A percentile compares a stretch with the other conserved stretches of the same genome.
These are phyloP conservation scores for Scutellaria baicalensis DNA, from an alignment of 257 asterid species.

Conservation along the genomic window DNA sequence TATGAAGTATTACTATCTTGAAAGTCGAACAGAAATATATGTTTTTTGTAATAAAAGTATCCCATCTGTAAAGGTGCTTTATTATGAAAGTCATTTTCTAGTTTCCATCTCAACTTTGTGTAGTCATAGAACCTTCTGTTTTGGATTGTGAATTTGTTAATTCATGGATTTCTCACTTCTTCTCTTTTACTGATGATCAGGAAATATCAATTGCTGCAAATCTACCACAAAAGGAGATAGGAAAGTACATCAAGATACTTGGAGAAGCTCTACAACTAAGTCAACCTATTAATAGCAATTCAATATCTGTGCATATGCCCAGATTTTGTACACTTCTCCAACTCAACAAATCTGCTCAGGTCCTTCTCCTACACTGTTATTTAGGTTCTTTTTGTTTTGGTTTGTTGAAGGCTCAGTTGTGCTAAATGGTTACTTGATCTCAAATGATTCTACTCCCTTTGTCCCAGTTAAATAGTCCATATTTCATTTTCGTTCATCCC, in stretches of 20 bases:
- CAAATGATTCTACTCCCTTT: not conserved
- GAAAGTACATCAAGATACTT: constrained; percentile 94
- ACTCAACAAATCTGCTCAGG: constrained; percentile 99
- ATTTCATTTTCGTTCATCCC: too few relatives aligned
- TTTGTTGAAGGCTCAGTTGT: constrained; percentile 5
- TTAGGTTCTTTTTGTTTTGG: not conserved
- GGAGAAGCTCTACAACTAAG: constrained; percentile 97
- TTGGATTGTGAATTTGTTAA: not conserved
- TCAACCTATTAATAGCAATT: constrained; percentile 95
- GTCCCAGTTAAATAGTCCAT: too few relatives aligned
- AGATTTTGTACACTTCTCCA: constrained; percentile 98
- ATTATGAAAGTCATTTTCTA: not conserved
- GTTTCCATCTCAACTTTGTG: not conserved
- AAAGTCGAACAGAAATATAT: not conserved
- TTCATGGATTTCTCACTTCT: constrained; percentile 6
- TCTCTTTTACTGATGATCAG: constrained; percentile 31
- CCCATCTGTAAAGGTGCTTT: not conserved
- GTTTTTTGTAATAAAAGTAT: not conserved
- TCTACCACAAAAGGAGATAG: constrained; percentile 96
- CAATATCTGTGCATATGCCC: constrained; percentile 97
- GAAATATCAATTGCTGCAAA: constrained; percentile 95
- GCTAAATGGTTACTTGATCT: not conserved
- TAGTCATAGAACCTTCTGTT: not conserved
- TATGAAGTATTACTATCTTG: not conserved
- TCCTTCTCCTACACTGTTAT: constrained; percentile 22